Base-by-base conservation (phyloP, 2,329 filamentous ascomycete genomes). In the Colletotrichum endophyticum region DNA sequence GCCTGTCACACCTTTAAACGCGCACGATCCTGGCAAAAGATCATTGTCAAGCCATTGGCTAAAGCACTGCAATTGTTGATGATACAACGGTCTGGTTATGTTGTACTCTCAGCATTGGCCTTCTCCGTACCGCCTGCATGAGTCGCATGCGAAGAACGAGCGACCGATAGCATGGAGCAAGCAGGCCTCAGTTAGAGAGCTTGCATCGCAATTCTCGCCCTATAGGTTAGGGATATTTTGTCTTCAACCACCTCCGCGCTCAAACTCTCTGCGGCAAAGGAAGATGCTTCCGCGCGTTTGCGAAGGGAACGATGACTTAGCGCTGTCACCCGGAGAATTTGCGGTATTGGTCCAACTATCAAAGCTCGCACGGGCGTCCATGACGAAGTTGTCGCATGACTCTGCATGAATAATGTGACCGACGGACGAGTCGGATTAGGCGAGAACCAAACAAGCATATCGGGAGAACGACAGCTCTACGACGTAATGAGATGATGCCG, bases 321-420 rank as follows among this genome's bases (percentile, higher is more conserved):
- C 39, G 36, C 53, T 56, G 32, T 22, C 15, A 44, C 57, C 59
- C 73, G 73, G 73, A 69, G 70, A 76, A 73, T 76, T 69, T 76
- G 19, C 64, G 64, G 39, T 59, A 53, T 68, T 69, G 30, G 57
- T n/a, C 57, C 27, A 57, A 44, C 66, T 56, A 19, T 44, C 39
- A 72, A 44, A 53, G 32, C 32, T 67, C 16, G 62, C 39, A 56
- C 62, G 30, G 63, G 73, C 28, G 15, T 6, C 32, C 57, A 30
- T 27, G 36, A 34, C 56, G 59, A 36, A 36, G 27, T 13, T 49
- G 39, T 68, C 44, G 63, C 70, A 69, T 73, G 30, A 63, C 61
- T 36, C n/a, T 34, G 70, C 73, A 76, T 76, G 63, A 73, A 73
- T 32, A 49, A 73, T 34, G 57, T 25, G 25, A 53, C 34, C 59